phyloP scores from a whole-genome alignment of 768 basidiomycete species.

The Kwoniella bestiolae region DNA sequence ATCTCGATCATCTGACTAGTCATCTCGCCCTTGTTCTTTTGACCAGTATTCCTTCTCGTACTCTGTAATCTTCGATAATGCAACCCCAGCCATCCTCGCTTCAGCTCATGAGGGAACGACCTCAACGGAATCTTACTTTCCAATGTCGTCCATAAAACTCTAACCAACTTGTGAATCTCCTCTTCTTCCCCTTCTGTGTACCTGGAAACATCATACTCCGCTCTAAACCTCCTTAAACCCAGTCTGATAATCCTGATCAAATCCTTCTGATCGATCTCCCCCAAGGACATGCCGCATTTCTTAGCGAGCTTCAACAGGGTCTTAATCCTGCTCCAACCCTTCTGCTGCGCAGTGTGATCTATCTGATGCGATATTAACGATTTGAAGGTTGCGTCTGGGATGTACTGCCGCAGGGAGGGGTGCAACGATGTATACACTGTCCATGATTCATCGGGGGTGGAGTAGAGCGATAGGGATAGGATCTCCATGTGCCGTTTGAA shows the following conservation, averaged over 20 bases:
- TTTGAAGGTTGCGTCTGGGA: conserved; percentile 39
- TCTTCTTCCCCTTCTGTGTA: conserved; percentile 1
- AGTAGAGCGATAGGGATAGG: conserved; percentile 34
- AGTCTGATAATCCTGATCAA: conserved; percentile 10
- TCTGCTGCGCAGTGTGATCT: not conserved
- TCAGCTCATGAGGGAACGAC: conserved; percentile 16
- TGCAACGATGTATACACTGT: conserved; percentile 36
- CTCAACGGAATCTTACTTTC: not conserved
- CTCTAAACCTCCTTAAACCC: conserved; percentile 10
- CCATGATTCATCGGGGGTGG: conserved; percentile 42
- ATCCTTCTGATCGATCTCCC: conserved; percentile 9
- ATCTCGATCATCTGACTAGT: not conserved
- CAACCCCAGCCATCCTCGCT: conserved; percentile 15
- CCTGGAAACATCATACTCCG: not conserved
- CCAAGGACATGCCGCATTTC: conserved; percentile 23
- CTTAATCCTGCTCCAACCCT: conserved; percentile 13
- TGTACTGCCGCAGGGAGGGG: conserved; percentile 32
- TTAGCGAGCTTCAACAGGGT: conserved; percentile 11
- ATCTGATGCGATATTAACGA: conserved; percentile 39
- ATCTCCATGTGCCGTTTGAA: conserved; percentile 47
- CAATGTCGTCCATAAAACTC: conserved; percentile 5
- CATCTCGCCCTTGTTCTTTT: not conserved
- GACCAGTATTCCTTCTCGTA: not conserved
- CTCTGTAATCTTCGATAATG: not conserved
- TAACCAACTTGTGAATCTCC: conserved; percentile 14